A percentile compares a stretch with the other conserved stretches of the same genome.
phyloP scores from a whole-genome alignment of 805 yeast species.

The Candida michaelii region DNA sequence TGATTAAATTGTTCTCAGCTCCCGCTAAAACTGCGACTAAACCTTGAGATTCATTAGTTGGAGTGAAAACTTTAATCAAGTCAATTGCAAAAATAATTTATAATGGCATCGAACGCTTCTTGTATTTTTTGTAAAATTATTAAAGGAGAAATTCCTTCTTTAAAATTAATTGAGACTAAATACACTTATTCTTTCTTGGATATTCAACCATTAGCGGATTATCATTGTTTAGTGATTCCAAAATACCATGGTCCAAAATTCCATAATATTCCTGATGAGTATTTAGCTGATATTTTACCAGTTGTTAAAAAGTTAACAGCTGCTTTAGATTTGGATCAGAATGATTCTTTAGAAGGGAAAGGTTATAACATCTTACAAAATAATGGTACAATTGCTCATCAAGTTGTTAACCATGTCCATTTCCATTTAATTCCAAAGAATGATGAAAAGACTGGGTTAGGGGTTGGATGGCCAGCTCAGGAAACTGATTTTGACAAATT shows the following conservation, averaged over 20 bases:
- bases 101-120: constrained; percentile 43
- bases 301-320: constrained; percentile 82
- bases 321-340: constrained; percentile 62
- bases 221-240: constrained; percentile 89
- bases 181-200: constrained; percentile 82
- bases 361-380: constrained; percentile 91
- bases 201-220: constrained; percentile 87
- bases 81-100: neutral
- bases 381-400: constrained; percentile 95
- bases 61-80: too few species aligned
- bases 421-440: constrained; percentile 94
- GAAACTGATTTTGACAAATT: constrained; percentile 73
- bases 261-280: constrained; percentile 91
- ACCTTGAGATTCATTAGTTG: too few species aligned
- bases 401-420: constrained; percentile 93
- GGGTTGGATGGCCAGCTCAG: constrained; percentile 93
- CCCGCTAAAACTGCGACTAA: too few species aligned
- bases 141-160: constrained; percentile 93
- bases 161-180: constrained; percentile 86
- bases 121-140: constrained; percentile 94
- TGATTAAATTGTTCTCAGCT: too few species aligned
- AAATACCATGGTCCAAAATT: constrained; percentile 91
- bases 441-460: constrained; percentile 68
- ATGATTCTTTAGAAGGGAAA: constrained; percentile 57
- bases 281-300: constrained; percentile 82